Evolutionary conservation across 108 stramenopile species (phyloP), one percentile per base, ranked within the genome.

Genomic region (Stephanodiscus minutulus): DNA sequence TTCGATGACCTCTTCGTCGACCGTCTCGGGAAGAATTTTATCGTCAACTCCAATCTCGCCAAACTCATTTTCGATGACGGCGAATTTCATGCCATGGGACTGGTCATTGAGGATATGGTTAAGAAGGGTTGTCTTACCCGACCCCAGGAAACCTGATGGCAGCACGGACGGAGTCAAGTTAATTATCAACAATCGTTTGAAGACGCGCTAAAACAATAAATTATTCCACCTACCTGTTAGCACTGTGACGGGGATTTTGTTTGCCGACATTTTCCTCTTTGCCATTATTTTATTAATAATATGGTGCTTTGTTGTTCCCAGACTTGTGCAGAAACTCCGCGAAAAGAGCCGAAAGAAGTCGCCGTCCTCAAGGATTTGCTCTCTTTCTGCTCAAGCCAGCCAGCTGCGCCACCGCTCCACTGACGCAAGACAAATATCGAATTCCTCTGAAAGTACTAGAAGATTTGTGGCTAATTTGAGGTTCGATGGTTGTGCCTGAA

Each of bases 91-190:
- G 7, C 94, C 95, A 53, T 99, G 98, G 21, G 80, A 75, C 7
- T 39, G 57, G 41, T 94, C 89, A 7, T 88, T 83, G 25, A 96
- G 87, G 48, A 95, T 91, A 64, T 88, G 88, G 70, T 96, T 92
- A 44, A 99, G 68, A 31, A 99, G 82, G 18, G 98, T 98, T 1
- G 97, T 98, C 82, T 99, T 99, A 0, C 98, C 98, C 0, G 87
- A 84, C 7, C 98, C 98, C 33, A 99, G 72, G 65, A 98, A 98
- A 44, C 43, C 43, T 44, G 13, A 44, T 44, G 15, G 13, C 15
- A 15, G 43, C 43, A 3, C 13, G 43, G 15, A 44, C 43, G 0
- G 43, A 12, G 15, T 44, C 43, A 17, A 3, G 13, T 3, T 12
- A 44, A 3, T 15, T 15, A 44, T 44, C 13, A 44, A 44, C 15